Evolutionary conservation across 441 rosid genomes (phyloP).

Genomic region (Bruguiera hainesii): DNA sequence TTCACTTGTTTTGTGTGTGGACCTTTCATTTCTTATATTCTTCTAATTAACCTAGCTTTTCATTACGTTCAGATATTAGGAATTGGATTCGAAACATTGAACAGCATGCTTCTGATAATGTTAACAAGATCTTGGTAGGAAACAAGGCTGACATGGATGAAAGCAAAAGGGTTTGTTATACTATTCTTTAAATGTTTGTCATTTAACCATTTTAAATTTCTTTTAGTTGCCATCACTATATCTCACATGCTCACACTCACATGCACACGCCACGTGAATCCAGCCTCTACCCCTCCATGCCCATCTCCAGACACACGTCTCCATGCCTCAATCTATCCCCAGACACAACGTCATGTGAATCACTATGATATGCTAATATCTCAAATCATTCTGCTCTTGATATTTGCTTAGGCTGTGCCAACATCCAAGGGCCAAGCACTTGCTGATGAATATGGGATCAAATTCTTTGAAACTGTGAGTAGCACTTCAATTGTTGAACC

Average conservation of each 20-base stretch:
- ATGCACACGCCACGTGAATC: no score
- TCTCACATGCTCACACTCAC: background rate
- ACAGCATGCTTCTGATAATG: conserved; percentile 86
- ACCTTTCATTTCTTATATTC: background rate
- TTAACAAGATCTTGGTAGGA: conserved; percentile 83
- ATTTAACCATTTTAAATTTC: background rate
- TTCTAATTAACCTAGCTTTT: conserved; percentile 13
- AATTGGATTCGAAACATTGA: conserved; percentile 90
- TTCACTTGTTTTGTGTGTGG: background rate
- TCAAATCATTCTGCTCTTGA: background rate
- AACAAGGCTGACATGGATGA: conserved; percentile 96
- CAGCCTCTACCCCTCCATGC: no score
- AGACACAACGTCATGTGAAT: background rate
- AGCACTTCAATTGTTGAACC: conserved; percentile 5
- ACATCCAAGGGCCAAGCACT: conserved; percentile 78
- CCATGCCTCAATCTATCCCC: background rate
- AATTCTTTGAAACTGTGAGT: conserved; percentile 83
- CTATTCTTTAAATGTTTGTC: background rate
- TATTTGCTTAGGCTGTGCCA: conserved; percentile 61
- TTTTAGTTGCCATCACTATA: background rate
- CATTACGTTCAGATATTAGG: conserved; percentile 50
- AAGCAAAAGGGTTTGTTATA: conserved; percentile 66
- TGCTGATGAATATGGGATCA: conserved; percentile 77
- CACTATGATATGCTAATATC: conserved; percentile 8
- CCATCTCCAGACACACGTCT: background rate